phyloP scores from a whole-genome alignment of 805 yeast species.

The Scheffersomyces amazonensis region DNA sequence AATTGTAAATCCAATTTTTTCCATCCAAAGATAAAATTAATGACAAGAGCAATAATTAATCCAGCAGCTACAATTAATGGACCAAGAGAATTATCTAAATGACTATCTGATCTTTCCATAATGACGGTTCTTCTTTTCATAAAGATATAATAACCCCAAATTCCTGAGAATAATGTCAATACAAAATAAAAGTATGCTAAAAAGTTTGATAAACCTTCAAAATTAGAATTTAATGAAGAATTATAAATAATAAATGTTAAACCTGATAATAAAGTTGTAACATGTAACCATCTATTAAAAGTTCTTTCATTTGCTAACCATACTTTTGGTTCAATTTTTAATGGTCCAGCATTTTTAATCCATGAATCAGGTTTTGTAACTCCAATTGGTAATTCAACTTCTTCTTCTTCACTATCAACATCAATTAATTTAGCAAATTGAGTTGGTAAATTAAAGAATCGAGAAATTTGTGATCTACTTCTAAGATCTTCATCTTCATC shows the following conservation, averaged over 20 bases:
- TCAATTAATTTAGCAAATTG: constrained; percentile 45
- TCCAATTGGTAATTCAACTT: constrained; percentile 82
- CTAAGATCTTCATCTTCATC: constrained; percentile 17
- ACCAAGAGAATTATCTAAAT: constrained; percentile 86
- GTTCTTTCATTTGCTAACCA: constrained; percentile 99
- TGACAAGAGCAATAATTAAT: constrained; percentile 58
- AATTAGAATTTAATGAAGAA: constrained; percentile 66
- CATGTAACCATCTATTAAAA: constrained; percentile 91
- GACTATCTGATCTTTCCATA: constrained; percentile 77
- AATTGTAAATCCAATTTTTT: constrained; percentile 19
- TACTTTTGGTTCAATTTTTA: constrained; percentile 94
- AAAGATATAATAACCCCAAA: constrained; percentile 87
- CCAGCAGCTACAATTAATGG: constrained; percentile 78
- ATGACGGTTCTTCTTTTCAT: constrained; percentile 68
- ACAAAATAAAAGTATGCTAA: constrained; percentile 80
- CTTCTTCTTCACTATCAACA: constrained; percentile 80
- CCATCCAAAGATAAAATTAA: constrained; percentile 72
- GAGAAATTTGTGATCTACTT: constrained; percentile 6
- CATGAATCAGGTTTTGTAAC: constrained; percentile 77
- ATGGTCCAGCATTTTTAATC: constrained; percentile 86
- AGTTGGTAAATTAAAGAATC: constrained; percentile 23
- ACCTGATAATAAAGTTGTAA: constrained; percentile 78
- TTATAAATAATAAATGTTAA: constrained; percentile 82
- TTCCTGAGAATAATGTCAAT: constrained; percentile 76
- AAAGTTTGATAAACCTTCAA: constrained; percentile 57